phyloP scores from a whole-genome alignment of 2,329 filamentous ascomycete species.

The Epichloe uncinata region DNA sequence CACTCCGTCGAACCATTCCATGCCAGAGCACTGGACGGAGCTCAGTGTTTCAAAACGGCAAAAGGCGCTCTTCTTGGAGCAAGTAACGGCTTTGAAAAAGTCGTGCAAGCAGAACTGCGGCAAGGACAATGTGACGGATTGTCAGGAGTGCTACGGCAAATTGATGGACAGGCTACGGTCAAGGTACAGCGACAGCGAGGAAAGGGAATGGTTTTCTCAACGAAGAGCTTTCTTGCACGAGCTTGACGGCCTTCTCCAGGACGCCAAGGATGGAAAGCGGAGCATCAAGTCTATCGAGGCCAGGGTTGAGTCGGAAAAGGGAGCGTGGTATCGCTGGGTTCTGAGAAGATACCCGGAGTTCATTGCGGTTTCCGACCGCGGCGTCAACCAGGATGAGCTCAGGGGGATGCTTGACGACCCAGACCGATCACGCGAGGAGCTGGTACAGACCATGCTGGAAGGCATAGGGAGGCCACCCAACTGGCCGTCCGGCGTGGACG shows the following conservation, averaged over 20 bases:
- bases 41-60: constrained; percentile 20
- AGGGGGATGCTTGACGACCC: constrained; percentile 24
- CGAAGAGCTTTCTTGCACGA: constrained; percentile 35
- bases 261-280: constrained; percentile 30
- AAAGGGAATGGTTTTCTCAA: constrained; percentile 38
- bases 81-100: constrained; percentile 28
- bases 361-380: constrained; percentile 19
- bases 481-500: constrained; percentile 21
- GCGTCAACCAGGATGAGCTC: constrained; percentile 19
- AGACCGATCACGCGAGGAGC: constrained; percentile 22
- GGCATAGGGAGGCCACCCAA: constrained; percentile 21
- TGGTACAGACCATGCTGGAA: constrained; percentile 23
- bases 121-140: constrained; percentile 30
- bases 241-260: constrained; percentile 34
- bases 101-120: constrained; percentile 29
- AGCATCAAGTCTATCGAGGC: constrained; percentile 33
- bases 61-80: constrained; percentile 23
- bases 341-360: constrained; percentile 25
- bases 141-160: constrained; percentile 33
- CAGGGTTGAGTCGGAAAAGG: constrained; percentile 37
- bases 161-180: constrained; percentile 31
- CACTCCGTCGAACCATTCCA: constrained; percentile 12
- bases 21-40: constrained; percentile 28
- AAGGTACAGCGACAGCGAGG: constrained; percentile 21
- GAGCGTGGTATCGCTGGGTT: constrained; percentile 37